Base-by-base conservation (phyloP, 73 alveolate genomes). In the Paramecium sonneborni region DNA sequence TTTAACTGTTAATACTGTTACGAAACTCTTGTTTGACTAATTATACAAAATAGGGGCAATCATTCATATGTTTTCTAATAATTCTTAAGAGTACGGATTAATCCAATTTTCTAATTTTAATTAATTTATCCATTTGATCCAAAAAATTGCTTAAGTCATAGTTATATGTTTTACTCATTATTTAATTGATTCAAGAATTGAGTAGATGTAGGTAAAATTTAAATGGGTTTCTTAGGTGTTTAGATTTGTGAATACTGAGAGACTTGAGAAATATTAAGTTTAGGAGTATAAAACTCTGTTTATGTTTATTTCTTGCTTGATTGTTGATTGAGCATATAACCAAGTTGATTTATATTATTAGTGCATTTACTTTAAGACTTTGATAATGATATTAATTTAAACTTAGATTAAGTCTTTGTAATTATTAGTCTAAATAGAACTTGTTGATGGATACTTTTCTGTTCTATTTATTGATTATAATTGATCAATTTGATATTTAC, bases 11-110 rank as follows among this genome's bases (percentile, higher is more conserved):
- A 52, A 62, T 62, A 32, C 84, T 62, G 20, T 62, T 62, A 30
- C 84, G 84, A 62, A 62, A 62, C 24, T 62, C 84, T 62, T 62
- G 21, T 5, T 62, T 62, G 48, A 62, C 84, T 30, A 62, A 14
- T 62, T 62, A 32, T 6, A 62, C 84, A 7, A 62, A 62, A 30
- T 24, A 62, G 1, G 84, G 84, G 14, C 84, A 62, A 30, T 62
- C 39, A 26, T 24, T 9, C 84, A 62, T 62, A 26, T 62, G 84
- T 32, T 62, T 62, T 62, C 84, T 62, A 0, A 62, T 62, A 15
- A 62, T 62, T 6, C 84, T 11, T 62, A 62, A 32, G 23, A 62
- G 44, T 24, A 62, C 24, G 2, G 39, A 62, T 32, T 26, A 7
- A 28, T 62, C 84, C n/a, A 62, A 32, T 62, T 62, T 62, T 11